Conservation (phyloP, 1,139 yeast genomes). For the Tardiomyces digboiensis region DNA sequence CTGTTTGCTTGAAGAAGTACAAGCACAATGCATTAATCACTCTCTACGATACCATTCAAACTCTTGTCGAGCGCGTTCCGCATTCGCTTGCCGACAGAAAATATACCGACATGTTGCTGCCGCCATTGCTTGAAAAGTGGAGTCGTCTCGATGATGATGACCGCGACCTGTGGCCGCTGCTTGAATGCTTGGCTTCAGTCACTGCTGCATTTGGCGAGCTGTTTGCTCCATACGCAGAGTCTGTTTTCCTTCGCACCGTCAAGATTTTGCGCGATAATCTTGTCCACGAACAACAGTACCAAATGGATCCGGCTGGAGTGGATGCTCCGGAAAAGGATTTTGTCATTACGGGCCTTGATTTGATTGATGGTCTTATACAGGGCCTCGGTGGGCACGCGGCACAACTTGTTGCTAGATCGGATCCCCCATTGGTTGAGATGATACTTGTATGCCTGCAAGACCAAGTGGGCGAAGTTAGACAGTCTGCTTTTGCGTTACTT, state of each 20-base stretch:
- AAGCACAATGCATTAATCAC: slow-evolving; percentile 75
- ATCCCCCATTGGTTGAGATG: slow-evolving; percentile 48
- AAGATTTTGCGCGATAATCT: slow-evolving; percentile 61
- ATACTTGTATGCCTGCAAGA: slow-evolving; percentile 69
- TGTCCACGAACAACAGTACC: slow-evolving; percentile 54
- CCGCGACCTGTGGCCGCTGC: slow-evolving; percentile 78
- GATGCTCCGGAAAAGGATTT: slow-evolving; percentile 89
- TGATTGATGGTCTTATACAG: slow-evolving; percentile 86
- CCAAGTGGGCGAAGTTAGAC: slow-evolving; percentile 76
- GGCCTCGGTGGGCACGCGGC: slow-evolving; percentile 65
- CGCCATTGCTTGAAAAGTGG: slow-evolving; percentile 82
- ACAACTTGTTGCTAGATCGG: slow-evolving; percentile 36
- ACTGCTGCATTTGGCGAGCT: slow-evolving; percentile 80
- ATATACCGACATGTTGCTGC: slow-evolving; percentile 54
- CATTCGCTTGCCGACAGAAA: slow-evolving; percentile 26
- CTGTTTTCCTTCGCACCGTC: slow-evolving; percentile 76
- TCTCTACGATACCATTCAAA: slow-evolving; percentile 86
- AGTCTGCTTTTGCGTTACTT: slow-evolving; percentile 79
- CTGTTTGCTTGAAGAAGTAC: slow-evolving; percentile 64
- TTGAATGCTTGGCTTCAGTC: slow-evolving; percentile 88
- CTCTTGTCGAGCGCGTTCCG: slow-evolving; percentile 74
- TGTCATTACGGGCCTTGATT: slow-evolving; percentile 78
- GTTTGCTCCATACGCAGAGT: slow-evolving; percentile 84
- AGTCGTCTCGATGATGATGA: slow-evolving; percentile 63
- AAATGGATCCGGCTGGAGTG: slow-evolving; percentile 49